Percentiles rank a stretch among this genome's conserved stretches.
phyloP scores from a whole-genome alignment of 371 early-diverging fungal genomes.

The Choanephora cucurbitarum region DNA sequence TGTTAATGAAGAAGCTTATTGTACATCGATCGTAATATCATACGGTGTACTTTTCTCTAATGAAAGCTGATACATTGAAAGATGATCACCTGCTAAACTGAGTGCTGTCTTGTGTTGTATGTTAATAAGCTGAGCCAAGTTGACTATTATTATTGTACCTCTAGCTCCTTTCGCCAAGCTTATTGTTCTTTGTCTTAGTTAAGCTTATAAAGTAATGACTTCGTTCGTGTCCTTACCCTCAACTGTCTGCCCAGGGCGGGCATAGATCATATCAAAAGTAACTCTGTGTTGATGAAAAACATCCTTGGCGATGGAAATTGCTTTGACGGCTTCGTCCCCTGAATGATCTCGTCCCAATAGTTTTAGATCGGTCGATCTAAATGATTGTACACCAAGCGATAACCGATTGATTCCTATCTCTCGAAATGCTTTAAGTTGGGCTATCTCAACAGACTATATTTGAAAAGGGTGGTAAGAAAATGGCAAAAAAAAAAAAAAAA shows the following conservation, averaged over 20 bases:
- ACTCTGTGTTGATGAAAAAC: conserved; percentile 65
- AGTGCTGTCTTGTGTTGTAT: conserved; percentile 38
- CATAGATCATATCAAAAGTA: conserved; percentile 89
- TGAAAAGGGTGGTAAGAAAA: conserved; percentile 57
- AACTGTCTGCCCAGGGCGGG: conserved; percentile 70
- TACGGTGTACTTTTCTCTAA: conserved; percentile 83
- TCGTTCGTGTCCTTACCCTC: conserved; percentile 17
- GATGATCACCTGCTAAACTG: conserved; percentile 62
- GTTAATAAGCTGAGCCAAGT: background rate
- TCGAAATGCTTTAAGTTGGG: conserved; percentile 46
- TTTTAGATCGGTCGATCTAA: conserved; percentile 55
- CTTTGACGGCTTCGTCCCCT: conserved; percentile 56
- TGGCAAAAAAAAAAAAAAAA: conserved; percentile 1
- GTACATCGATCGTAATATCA: conserved; percentile 3
- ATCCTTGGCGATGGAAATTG: conserved; percentile 53
- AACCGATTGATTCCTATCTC: conserved; percentile 77
- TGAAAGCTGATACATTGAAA: conserved; percentile 86
- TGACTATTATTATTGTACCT: conserved; percentile 26
- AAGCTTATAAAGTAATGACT: background rate
- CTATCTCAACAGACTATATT: conserved; percentile 50
- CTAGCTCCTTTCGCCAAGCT: conserved; percentile 70
- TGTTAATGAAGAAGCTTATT: no score
- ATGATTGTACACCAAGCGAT: conserved; percentile 82
- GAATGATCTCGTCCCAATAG: conserved; percentile 69
- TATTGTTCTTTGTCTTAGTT: no score